Conservation (phyloP, 257 asterid species). For the Striga asiatica region DNA sequence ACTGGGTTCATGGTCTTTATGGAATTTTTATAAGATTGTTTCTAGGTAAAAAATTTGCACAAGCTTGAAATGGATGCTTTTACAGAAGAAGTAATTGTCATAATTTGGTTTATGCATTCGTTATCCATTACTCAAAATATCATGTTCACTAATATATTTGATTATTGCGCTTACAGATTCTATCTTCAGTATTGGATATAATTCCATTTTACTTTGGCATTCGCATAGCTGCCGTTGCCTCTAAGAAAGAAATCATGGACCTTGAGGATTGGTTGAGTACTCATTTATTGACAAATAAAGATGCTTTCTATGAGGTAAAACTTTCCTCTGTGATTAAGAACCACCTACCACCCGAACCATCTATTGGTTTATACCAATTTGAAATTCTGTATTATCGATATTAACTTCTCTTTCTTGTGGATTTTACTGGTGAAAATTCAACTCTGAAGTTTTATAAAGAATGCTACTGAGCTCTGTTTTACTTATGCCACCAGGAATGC, state of each 20-base stretch:
- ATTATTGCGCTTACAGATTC: conserved; percentile 42
- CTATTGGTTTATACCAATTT: not conserved
- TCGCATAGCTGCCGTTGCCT: conserved; percentile 82
- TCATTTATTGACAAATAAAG: conserved; percentile 45
- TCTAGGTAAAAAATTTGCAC: not conserved
- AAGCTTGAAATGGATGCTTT: not conserved
- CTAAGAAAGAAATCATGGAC: conserved; percentile 65
- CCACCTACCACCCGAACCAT: not conserved
- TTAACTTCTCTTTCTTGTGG: not conserved
- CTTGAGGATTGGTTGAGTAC: conserved; percentile 76
- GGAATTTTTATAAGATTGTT: not conserved
- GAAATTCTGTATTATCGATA: not conserved
- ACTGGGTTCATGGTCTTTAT: not conserved
- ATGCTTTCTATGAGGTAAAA: conserved; percentile 67
- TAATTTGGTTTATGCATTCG: not conserved
- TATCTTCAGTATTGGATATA: conserved; percentile 57
- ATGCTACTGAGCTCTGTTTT: conserved; percentile 5
- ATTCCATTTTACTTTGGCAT: conserved; percentile 62
- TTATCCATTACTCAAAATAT: conserved; percentile 6
- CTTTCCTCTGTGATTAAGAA: not conserved
- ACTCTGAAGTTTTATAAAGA: not conserved
- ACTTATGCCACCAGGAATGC: conserved; percentile 63
- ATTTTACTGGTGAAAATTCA: not conserved
- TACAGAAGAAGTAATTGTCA: not conserved
- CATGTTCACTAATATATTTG: conserved; percentile 11